Evolutionary conservation across 441 rosid species (phyloP), one percentile per base, ranked within the genome.

Genomic region (Pelargonium cotyledonis): DNA sequence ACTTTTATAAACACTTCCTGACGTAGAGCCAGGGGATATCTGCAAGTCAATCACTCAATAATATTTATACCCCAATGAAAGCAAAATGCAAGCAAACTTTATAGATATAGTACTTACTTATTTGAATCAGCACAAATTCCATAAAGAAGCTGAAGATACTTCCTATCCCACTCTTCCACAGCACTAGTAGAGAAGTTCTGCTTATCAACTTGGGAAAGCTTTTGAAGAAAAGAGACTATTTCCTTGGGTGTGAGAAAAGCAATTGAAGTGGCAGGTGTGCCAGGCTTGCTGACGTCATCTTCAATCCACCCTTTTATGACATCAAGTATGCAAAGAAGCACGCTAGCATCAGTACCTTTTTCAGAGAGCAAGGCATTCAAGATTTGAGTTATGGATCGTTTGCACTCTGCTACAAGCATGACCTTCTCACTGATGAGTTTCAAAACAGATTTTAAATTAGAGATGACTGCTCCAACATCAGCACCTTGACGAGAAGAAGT

Each of bases 1-100:
- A 92, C 98, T 90, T 89, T 95, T 80, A 73, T 89, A 78, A 90
- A 95, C 71, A 92, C 92, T 79, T 95, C 99, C 82, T 90, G 97
- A 55, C 94, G 89, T 66, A 95, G 82, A 51, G 86, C 49, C 31
- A 77, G 71, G 1, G 85, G 80, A 80, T 83, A 89, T 77, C 99
- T 95, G 84, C 51, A 70, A 74, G 70, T 77, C 70, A 78, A 82
- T 71, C 40, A 80, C 67, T 75, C 8, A 46, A 66, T 19, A 68
- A 64, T 8, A 75, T 66, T 19, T 35, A 68, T 47, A 70, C 65
- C 16, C 41, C 65, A 21, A 74, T 61, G 58, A 65, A 76, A 72
- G 43, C 19, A 65, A n/a, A 75, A 63, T 65, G 31, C 38, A 65
- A 66, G 62, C 15, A 14, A 68, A 62, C 9, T 16, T 31, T 69